A percentile compares a stretch with the other conserved stretches of the same genome.
Conservation (phyloP, 2,329 filamentous ascomycete species). For the Aureobasidium lini region DNA sequence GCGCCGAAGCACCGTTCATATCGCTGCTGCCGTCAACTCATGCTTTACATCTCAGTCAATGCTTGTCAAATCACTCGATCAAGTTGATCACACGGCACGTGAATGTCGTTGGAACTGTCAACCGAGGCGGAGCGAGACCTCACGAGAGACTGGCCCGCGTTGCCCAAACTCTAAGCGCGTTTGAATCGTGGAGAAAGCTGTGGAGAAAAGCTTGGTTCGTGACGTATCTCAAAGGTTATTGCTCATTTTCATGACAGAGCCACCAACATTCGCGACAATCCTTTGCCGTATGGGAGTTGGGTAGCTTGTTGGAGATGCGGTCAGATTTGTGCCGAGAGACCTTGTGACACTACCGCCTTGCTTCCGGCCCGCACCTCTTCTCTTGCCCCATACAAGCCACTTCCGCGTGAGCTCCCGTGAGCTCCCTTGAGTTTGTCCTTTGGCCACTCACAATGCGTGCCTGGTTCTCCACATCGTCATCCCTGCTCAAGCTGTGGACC, state of each 20-base stretch:
- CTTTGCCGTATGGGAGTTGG: not conserved
- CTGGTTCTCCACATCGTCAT: constrained; percentile 14
- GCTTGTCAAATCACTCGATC: not conserved
- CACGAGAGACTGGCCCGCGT: not conserved
- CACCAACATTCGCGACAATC: not conserved
- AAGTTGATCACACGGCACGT: constrained; percentile 6
- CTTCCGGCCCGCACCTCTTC: constrained; percentile 2
- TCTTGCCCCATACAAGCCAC: constrained; percentile 2
- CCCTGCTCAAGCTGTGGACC: constrained; percentile 9
- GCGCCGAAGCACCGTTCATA: not conserved
- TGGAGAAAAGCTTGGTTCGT: constrained; percentile 10
- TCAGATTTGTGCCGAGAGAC: constrained; percentile 4
- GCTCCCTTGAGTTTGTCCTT: not conserved
- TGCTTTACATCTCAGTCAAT: not conserved
- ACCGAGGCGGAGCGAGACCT: constrained; percentile 3
- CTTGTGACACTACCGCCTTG: constrained; percentile 9
- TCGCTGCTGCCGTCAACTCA: not conserved
- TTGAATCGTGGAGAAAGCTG: constrained; percentile 11
- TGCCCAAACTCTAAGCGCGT: constrained; percentile 1
- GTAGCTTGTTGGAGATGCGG: not conserved
- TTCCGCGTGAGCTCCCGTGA: constrained; percentile 5
- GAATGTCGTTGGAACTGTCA: not conserved
- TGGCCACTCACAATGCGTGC: constrained; percentile 12
- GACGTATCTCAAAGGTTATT: constrained; percentile 3
- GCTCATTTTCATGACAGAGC: not conserved